phyloP scores from a whole-genome alignment of 768 basidiomycete genomes.

The Boletellus emodensis region DNA sequence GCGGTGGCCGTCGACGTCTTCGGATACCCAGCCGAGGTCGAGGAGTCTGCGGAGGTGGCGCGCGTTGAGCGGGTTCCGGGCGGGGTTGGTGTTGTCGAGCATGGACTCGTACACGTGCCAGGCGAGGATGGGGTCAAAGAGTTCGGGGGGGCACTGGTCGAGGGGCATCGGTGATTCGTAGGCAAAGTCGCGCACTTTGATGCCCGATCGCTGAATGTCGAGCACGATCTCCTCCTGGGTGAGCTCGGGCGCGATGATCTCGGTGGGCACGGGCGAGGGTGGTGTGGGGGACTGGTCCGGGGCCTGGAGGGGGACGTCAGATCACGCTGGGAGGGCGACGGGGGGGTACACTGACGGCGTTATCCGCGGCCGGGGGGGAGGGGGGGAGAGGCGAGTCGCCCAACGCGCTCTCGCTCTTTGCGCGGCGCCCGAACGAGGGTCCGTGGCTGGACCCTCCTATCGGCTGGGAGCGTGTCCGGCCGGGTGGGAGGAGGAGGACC shows the following conservation, averaged over 20 bases:
- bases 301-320: constrained; percentile 10
- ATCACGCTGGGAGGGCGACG: not conserved
- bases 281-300: constrained; percentile 15
- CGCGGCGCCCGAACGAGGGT: constrained; percentile 18
- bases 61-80: constrained; percentile 21
- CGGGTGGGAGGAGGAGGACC: constrained; percentile 6
- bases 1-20: constrained; percentile 18
- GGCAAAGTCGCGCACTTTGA: constrained; percentile 33
- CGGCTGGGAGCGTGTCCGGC: constrained; percentile 20
- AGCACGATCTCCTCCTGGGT: constrained; percentile 32
- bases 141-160: constrained; percentile 19
- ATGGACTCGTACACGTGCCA: constrained; percentile 30
- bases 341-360: constrained; percentile 20
- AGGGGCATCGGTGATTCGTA: constrained; percentile 17
- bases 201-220: constrained; percentile 27
- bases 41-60: constrained; percentile 27
- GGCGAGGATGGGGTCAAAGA: constrained; percentile 30
- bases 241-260: constrained; percentile 32
- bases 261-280: constrained; percentile 32
- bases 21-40: constrained; percentile 28
- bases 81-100: constrained; percentile 17
- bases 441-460: constrained; percentile 24
- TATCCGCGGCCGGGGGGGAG: constrained; percentile 15
- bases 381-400: constrained; percentile 2
- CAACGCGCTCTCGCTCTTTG: constrained; percentile 25